phyloP scores from a whole-genome alignment of 495 filamentous ascomycete genomes.

The Corynascus novoguineensis region DNA sequence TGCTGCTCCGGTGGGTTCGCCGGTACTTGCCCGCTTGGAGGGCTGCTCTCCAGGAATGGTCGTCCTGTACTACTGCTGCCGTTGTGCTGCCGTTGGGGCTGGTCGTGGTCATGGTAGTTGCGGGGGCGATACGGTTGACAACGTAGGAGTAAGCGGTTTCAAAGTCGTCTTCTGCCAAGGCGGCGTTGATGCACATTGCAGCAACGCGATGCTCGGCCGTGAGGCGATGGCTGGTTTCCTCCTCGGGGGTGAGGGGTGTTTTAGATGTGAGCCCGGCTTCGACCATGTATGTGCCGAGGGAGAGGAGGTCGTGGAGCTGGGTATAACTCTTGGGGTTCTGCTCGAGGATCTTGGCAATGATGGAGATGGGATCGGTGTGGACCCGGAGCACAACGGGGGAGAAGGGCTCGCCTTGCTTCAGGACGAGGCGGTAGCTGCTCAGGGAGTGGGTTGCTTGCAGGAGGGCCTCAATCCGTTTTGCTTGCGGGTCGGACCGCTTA shows the following conservation, averaged over 20 bases:
- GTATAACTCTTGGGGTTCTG: slow-evolving; percentile 85
- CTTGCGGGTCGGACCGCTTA: slow-evolving; percentile 43
- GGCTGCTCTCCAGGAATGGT: slow-evolving; percentile 88
- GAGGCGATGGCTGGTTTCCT: slow-evolving; percentile 29
- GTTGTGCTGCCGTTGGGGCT: not conserved
- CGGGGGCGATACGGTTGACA: slow-evolving; percentile 54
- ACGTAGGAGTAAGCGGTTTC: slow-evolving; percentile 97
- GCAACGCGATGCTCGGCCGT: slow-evolving; percentile 63
- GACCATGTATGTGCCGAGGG: slow-evolving; percentile 71
- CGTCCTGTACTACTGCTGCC: slow-evolving; percentile 45
- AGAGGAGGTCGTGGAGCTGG: slow-evolving; percentile 74
- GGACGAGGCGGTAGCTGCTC: slow-evolving; percentile 79
- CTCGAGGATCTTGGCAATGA: slow-evolving; percentile 79
- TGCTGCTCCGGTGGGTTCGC: slow-evolving; percentile 44
- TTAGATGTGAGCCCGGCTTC: slow-evolving; percentile 58
- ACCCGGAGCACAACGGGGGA: slow-evolving; percentile 86
- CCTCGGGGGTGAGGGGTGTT: slow-evolving; percentile 16
- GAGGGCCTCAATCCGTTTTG: slow-evolving; percentile 59
- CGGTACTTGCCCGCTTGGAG: slow-evolving; percentile 81
- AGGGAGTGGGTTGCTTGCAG: slow-evolving; percentile 81
- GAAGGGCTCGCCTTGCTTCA: slow-evolving; percentile 89
- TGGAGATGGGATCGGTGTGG: slow-evolving; percentile 74
- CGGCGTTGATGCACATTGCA: slow-evolving; percentile 83
- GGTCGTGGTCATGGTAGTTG: too few relatives aligned
- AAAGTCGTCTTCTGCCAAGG: slow-evolving; percentile 82